Evolutionary conservation across 2,329 filamentous ascomycete species (phyloP), one percentile per base, ranked within the genome.

Genomic region (Sporothrix dimorphospora): DNA sequence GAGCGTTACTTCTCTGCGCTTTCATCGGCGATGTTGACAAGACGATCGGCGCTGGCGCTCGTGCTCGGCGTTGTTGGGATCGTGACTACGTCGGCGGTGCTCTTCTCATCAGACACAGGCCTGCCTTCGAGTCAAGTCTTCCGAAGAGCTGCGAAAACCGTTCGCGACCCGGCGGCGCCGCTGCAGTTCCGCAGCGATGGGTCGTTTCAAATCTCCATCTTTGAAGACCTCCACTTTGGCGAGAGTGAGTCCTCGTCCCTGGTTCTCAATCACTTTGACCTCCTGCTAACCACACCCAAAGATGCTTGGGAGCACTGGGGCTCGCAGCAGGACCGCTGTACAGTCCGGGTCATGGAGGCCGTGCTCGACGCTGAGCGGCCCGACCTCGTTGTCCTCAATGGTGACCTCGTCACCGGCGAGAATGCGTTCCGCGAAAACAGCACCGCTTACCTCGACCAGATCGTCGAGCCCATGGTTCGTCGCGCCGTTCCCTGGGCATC

Each of bases 161-260:
- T 7, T 30, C 42, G 63, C 7, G 63, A 66, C 21, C 40, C 53
- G 21, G 24, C 69, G 24, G 42, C 87, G 9, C 67, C 73, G 40
- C 71, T 76, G n/a, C 72, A 70, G 71, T 86, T 87, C 75, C 78
- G 77, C 9, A 24, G 75, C 0, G 81, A 85, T 59, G 85, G 84
- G 6, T 84, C 81, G 0, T 87, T 88, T 75, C 84, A 86, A 69
- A 81, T 88, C 42, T 81, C 88, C 1, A 84, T 93, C 14, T 91
- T 94, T 73, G 86, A 88, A 38, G 91, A 94, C 75, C 80, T 93
- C 8, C 91, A 94, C 78, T 91, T 91, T 77, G 91, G 90, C 11
- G 91, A 94, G 79, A 86, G 88, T 88, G 80, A 75, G 81, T 78
- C 2, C 24, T 24, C 21, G 4, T 34, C 21, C 27, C 11, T 55